Conservation (phyloP, 768 basidiomycete species). For the Mycena filopes region DNA sequence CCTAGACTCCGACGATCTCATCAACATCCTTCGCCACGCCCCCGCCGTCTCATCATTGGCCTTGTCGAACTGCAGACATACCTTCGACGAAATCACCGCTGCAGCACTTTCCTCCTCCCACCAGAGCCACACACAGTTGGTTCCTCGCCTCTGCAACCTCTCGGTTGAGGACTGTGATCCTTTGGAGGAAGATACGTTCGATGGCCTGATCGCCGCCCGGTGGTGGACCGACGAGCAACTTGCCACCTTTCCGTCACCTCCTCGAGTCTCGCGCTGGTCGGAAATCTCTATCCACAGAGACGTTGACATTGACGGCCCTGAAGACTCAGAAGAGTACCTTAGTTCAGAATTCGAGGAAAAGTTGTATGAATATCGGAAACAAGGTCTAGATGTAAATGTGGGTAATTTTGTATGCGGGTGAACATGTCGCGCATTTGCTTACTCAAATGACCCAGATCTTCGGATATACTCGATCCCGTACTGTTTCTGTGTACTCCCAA, state of each 20-base stretch:
- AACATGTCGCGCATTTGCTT: too few species aligned
- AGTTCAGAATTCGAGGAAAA: neutral
- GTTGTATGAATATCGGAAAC: neutral
- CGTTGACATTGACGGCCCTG: too few species aligned
- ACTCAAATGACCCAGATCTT: too few species aligned
- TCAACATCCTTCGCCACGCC: neutral
- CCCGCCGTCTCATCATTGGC: neutral
- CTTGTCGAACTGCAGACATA: neutral
- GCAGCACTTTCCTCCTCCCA: neutral
- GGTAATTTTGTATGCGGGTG: too few species aligned
- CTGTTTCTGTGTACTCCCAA: too few species aligned
- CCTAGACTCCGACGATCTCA: neutral
- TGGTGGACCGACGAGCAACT: conserved; percentile 23
- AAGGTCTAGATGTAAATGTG: conserved; percentile 8
- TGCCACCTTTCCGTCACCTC: neutral
- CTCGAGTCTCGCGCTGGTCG: conserved; percentile 9
- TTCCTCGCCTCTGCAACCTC: neutral
- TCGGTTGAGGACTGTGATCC: neutral
- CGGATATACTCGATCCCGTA: too few species aligned
- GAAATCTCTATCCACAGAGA: neutral
- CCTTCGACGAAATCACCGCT: conserved; percentile 5
- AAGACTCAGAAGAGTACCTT: too few species aligned
- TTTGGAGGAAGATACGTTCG: neutral
- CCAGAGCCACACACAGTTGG: neutral
- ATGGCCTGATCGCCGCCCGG: conserved; percentile 12